Percentiles rank a stretch among this genome's conserved stretches.
These are phyloP conservation scores for Sugiyamaella floridensis DNA, from an alignment of 805 yeast genomes.

Conservation along the genomic window DNA sequence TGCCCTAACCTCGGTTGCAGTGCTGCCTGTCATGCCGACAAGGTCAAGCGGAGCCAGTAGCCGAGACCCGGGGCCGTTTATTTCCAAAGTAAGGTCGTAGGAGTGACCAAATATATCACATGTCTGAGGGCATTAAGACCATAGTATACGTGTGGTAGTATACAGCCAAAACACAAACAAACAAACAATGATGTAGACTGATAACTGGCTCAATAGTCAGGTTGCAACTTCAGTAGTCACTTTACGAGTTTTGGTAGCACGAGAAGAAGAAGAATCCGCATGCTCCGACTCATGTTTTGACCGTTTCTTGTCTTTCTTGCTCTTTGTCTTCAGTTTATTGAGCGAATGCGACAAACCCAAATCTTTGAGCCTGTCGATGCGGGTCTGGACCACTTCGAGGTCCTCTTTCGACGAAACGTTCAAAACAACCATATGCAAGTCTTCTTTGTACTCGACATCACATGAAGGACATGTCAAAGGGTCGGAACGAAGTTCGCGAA, in stretches of 20 bases:
- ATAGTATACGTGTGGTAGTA: too few relatives aligned
- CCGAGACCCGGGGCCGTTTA: too few relatives aligned
- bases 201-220: neutral
- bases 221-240: neutral
- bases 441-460: constrained; percentile 7
- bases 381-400: constrained; percentile 9
- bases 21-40: too few relatives aligned
- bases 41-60: too few relatives aligned
- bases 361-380: constrained; percentile 13
- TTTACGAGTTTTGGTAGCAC: neutral
- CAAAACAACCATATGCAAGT: constrained; percentile 17
- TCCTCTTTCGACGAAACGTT: constrained; percentile 19
- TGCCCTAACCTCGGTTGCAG: neutral
- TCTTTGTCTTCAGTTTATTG: constrained; percentile 9
- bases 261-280: neutral
- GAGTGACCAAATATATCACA: too few relatives aligned
- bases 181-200: neutral
- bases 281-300: neutral
- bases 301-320: constrained; percentile 3
- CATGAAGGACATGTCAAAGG: constrained; percentile 4
- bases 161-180: neutral
- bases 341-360: constrained; percentile 18
- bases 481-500: constrained; percentile 1
- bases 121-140: too few relatives aligned
- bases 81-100: too few relatives aligned